These are phyloP conservation scores for Arbutus unedo DNA, from an alignment of 148 eudicot species.

Conservation along the genomic window DNA sequence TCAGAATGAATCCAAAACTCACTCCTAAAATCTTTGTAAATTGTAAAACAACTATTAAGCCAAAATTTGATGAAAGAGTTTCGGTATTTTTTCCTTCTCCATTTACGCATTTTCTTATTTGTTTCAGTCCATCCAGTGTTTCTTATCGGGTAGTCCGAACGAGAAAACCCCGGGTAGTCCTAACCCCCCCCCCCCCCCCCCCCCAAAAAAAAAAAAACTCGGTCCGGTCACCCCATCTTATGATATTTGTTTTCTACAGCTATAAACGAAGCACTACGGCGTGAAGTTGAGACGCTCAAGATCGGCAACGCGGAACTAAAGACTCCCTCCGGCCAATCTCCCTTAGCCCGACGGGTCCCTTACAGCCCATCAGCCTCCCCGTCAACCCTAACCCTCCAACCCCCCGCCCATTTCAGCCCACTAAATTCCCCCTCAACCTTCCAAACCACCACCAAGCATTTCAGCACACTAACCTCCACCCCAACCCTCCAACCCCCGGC, in stretches of 20 bases:
- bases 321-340: conserved; percentile 34
- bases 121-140: too few relatives aligned
- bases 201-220: too few relatives aligned
- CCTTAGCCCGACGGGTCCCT: conserved; percentile 21
- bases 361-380: conserved; percentile 9
- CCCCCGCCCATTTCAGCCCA: conserved; percentile 30
- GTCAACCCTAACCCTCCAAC: background rate
- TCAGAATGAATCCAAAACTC: too few relatives aligned
- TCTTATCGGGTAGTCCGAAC: too few relatives aligned
- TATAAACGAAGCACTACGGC: conserved; percentile 54
- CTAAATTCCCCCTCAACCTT: background rate
- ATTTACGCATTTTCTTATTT: too few relatives aligned
- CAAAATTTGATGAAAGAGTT: background rate
- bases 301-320: conserved; percentile 43
- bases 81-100: background rate
- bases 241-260: conserved; percentile 24
- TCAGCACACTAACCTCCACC: background rate
- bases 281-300: conserved; percentile 56
- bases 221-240: background rate
- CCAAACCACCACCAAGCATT: background rate
- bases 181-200: too few relatives aligned
- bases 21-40: too few relatives aligned
- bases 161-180: too few relatives aligned
- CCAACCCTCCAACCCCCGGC: background rate
- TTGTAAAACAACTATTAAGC: background rate